These are phyloP conservation scores for Fusarium torulosum DNA, from an alignment of 2,329 filamentous ascomycete species.

Conservation along the genomic window DNA sequence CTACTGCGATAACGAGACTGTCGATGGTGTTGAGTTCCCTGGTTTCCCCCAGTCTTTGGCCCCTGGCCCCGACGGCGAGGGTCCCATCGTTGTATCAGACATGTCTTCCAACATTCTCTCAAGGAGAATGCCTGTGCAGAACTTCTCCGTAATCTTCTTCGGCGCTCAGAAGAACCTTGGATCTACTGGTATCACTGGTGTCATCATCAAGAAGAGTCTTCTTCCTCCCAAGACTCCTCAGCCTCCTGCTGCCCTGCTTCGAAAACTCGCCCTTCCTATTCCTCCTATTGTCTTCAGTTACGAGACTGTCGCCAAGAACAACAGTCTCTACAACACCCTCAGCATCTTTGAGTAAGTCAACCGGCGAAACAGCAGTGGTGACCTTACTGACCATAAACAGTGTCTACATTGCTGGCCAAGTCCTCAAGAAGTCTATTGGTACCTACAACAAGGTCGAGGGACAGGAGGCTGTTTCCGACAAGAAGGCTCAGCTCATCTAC, in stretches of 20 bases:
- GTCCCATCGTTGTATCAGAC: constrained; percentile 86
- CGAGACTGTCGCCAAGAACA: constrained; percentile 88
- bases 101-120: constrained; percentile 97
- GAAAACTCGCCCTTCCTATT: constrained; percentile 80
- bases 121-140: constrained; percentile 78
- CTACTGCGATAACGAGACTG: constrained; percentile 94
- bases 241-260: constrained; percentile 76
- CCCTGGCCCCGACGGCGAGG: constrained; percentile 68
- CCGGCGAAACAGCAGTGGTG: neutral
- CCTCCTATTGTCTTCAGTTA: constrained; percentile 86
- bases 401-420: constrained; percentile 90
- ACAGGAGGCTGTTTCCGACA: constrained; percentile 78
- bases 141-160: constrained; percentile 89
- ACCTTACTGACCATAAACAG: constrained; percentile 55
- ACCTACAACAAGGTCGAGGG: constrained; percentile 78
- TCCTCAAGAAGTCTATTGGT: constrained; percentile 80
- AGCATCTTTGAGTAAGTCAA: constrained; percentile 83
- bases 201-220: constrained; percentile 84
- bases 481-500: constrained; percentile 85
- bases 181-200: constrained; percentile 85
- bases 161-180: constrained; percentile 97
- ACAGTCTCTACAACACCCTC: constrained; percentile 94
- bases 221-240: constrained; percentile 75
- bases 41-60: constrained; percentile 74
- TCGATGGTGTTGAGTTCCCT: constrained; percentile 93